A percentile compares a stretch with the other conserved stretches of the same genome.
Conservation (phyloP, 2,329 filamentous ascomycete genomes). For the Pseudogymnoascus sp. region DNA sequence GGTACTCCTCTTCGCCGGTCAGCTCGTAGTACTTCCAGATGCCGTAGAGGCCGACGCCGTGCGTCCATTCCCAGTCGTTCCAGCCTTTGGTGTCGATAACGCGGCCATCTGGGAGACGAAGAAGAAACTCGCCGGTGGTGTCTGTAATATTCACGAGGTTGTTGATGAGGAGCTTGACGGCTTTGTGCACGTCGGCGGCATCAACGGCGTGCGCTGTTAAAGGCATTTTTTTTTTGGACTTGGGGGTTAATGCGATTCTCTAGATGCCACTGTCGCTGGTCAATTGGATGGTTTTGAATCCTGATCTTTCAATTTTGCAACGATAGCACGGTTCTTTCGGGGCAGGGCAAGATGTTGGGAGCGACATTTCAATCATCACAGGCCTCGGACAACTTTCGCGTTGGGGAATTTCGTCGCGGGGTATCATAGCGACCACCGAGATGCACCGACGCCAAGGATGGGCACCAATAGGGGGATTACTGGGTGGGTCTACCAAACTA, state of each 20-base stretch:
- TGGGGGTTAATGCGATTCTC: not conserved
- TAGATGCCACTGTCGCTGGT: not conserved
- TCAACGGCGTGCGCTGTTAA: conserved; percentile 32
- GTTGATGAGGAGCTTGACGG: conserved; percentile 60
- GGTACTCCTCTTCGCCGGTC: conserved; percentile 52
- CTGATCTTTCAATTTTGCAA: not conserved
- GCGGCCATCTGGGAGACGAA: conserved; percentile 63
- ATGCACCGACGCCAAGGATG: conserved; percentile 1
- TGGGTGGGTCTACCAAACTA: not conserved
- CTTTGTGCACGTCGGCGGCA: conserved; percentile 39
- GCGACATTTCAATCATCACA: not conserved
- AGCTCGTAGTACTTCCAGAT: conserved; percentile 76
- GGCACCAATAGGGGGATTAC: not conserved
- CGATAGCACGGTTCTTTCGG: not conserved
- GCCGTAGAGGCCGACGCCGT: conserved; percentile 72
- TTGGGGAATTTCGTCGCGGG: not conserved
- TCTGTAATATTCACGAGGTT: conserved; percentile 74
- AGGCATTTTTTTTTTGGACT: conserved; percentile 29
- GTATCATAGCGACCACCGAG: not conserved
- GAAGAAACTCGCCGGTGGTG: conserved; percentile 64
- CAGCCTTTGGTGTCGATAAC: conserved; percentile 80
- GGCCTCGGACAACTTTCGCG: not conserved
- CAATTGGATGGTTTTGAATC: not conserved
- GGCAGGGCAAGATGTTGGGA: not conserved
- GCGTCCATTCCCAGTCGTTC: conserved; percentile 79